Evolutionary conservation across 2,329 filamentous ascomycete species (phyloP).

Genomic region (Ploettnerulaceae sp.): DNA sequence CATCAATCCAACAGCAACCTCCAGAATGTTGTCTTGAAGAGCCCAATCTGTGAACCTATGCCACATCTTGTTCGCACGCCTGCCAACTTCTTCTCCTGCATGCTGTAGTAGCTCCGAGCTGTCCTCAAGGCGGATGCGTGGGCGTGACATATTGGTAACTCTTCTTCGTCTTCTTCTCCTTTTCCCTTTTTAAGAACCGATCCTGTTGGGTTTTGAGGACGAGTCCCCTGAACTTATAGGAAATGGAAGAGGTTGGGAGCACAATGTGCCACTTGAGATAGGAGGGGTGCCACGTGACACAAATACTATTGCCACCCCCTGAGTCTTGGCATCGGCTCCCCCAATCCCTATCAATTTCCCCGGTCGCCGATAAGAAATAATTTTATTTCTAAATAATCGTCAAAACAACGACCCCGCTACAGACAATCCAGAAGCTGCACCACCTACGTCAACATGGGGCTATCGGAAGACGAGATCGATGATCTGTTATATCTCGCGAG

Average conservation of each 20-base stretch:
- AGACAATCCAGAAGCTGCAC: background rate
- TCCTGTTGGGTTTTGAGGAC: background rate
- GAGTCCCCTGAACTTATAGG: background rate
- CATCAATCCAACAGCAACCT: slow-evolving; percentile 73
- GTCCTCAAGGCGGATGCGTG: slow-evolving; percentile 22
- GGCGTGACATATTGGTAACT: slow-evolving; percentile 16
- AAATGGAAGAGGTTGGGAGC: background rate
- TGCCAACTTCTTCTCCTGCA: slow-evolving; percentile 23
- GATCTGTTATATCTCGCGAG: slow-evolving; percentile 87
- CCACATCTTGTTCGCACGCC: slow-evolving; percentile 38
- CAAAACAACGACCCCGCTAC: slow-evolving; percentile 7
- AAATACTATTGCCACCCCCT: background rate
- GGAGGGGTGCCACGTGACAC: slow-evolving; percentile 2
- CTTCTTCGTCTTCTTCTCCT: background rate
- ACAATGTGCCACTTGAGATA: background rate
- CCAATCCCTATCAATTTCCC: background rate
- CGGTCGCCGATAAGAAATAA: slow-evolving; percentile 8
- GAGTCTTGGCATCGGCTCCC: background rate
- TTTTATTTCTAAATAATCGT: background rate
- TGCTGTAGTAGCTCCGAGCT: slow-evolving; percentile 27
- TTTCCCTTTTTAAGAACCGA: background rate
- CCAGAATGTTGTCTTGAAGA: slow-evolving; percentile 68
- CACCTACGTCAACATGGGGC: slow-evolving; percentile 27
- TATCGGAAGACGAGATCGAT: slow-evolving; percentile 78
- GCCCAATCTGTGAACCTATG: slow-evolving; percentile 68